phyloP scores from a whole-genome alignment of 1,139 yeast species.

The Blastobotrys elegans region DNA sequence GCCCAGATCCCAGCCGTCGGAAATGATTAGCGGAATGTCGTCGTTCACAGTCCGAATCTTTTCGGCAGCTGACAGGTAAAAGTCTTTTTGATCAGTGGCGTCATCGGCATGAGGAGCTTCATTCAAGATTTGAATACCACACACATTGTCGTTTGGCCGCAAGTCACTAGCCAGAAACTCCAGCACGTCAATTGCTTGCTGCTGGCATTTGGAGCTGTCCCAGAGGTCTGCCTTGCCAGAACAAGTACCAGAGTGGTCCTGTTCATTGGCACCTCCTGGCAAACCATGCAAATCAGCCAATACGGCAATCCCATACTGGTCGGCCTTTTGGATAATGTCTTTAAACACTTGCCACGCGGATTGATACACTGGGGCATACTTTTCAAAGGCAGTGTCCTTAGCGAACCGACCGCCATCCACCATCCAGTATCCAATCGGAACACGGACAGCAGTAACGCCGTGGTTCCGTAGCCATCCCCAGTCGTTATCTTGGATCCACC shows the following conservation, averaged over 20 bases:
- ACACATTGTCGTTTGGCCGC: slow-evolving; percentile 54
- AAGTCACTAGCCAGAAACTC: slow-evolving; percentile 62
- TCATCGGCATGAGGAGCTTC: slow-evolving; percentile 63
- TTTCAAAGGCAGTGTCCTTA: slow-evolving; percentile 56
- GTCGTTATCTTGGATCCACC: slow-evolving; percentile 62
- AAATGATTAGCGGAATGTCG: slow-evolving; percentile 66
- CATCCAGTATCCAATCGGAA: slow-evolving; percentile 92
- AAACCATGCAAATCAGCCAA: slow-evolving; percentile 82
- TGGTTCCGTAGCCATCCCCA: slow-evolving; percentile 69
- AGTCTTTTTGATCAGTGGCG: slow-evolving; percentile 43
- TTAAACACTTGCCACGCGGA: slow-evolving; percentile 67
- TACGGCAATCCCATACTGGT: slow-evolving; percentile 56
- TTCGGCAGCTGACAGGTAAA: slow-evolving; percentile 63
- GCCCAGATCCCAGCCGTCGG: slow-evolving; percentile 92
- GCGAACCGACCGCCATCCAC: slow-evolving; percentile 60
- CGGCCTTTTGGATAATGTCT: slow-evolving; percentile 52
- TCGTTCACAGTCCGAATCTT: slow-evolving; percentile 54
- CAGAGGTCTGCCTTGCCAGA: slow-evolving; percentile 60
- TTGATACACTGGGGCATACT: slow-evolving; percentile 50
- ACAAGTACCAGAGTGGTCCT: slow-evolving; percentile 74
- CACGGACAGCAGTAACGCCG: slow-evolving; percentile 70
- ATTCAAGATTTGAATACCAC: slow-evolving; percentile 80
- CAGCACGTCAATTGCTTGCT: slow-evolving; percentile 47
- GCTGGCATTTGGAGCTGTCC: slow-evolving; percentile 43
- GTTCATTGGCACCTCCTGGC: slow-evolving; percentile 89